Conservation (phyloP, 176 grass and related monocot genomes). For the Canna indica region DNA sequence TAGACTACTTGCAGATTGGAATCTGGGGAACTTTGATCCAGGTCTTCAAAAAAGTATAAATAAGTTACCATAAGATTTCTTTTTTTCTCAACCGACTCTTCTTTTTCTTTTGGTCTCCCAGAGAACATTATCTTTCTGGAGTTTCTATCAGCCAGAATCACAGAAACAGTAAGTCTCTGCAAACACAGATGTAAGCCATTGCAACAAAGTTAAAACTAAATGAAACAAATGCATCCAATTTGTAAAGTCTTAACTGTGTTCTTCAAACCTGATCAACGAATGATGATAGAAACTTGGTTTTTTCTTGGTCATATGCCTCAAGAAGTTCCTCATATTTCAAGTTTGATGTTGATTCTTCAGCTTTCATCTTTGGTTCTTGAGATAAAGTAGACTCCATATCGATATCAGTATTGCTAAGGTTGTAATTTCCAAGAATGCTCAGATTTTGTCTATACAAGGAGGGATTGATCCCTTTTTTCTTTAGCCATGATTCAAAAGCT, state of each 20-base stretch:
- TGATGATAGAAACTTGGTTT: constrained; percentile 85
- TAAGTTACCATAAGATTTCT: constrained; percentile 83
- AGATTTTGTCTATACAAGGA: constrained; percentile 57
- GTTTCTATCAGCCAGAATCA: constrained; percentile 59
- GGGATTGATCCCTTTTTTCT: constrained; percentile 64
- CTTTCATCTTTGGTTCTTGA: constrained; percentile 30
- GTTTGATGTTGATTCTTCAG: constrained; percentile 37
- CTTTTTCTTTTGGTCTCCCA: constrained; percentile 61
- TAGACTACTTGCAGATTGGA: background rate
- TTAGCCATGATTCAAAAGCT: constrained; percentile 89
- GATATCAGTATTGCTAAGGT: constrained; percentile 26
- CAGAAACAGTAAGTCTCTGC: constrained; percentile 67
- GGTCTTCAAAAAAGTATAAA: too few relatives aligned
- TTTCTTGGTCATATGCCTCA: constrained; percentile 59
- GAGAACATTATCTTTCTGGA: constrained; percentile 75
- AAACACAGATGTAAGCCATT: constrained; percentile 19
- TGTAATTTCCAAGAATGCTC: constrained; percentile 36
- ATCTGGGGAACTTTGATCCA: background rate
- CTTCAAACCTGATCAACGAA: constrained; percentile 88
- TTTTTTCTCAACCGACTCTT: constrained; percentile 76
- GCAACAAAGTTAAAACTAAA: constrained; percentile 7
- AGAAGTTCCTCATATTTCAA: constrained; percentile 74
- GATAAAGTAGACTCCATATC: constrained; percentile 33
- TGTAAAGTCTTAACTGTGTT: constrained; percentile 12
- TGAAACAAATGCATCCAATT: constrained; percentile 6